Evolutionary conservation across 371 early-diverging fungal species (phyloP).

Genomic region (Homolaphlyctis polyrhiza): DNA sequence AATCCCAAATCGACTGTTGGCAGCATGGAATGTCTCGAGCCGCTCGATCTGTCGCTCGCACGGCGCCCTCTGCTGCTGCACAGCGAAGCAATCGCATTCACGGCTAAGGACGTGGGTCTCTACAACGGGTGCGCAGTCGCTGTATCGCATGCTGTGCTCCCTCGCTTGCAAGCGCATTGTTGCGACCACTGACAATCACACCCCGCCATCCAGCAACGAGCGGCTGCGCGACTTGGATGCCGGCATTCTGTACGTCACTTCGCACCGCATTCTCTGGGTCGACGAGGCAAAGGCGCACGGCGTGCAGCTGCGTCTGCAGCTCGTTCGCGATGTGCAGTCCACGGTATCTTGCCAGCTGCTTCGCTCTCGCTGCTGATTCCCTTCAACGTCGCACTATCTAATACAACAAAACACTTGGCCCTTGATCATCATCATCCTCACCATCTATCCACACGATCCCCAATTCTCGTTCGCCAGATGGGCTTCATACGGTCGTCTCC

Average conservation of each 20-base stretch:
- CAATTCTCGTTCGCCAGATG: too few species aligned
- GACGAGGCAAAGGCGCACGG: slow-evolving; percentile 52
- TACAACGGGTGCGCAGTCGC: slow-evolving; percentile 54
- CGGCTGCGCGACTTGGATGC: slow-evolving; percentile 61
- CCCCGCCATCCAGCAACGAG: slow-evolving; percentile 24
- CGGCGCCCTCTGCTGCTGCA: slow-evolving; percentile 49
- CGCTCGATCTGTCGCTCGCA: slow-evolving; percentile 43
- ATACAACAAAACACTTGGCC: too few species aligned
- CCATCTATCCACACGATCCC: too few species aligned
- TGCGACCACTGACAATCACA: not conserved
- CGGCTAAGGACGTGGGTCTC: slow-evolving; percentile 64
- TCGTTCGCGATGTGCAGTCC: slow-evolving; percentile 45
- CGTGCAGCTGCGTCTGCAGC: slow-evolving; percentile 47
- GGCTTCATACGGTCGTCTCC: slow-evolving; percentile 65
- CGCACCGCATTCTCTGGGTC: slow-evolving; percentile 73
- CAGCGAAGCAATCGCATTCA: slow-evolving; percentile 51
- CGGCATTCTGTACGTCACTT: slow-evolving; percentile 72
- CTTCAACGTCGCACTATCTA: too few species aligned
- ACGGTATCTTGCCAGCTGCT: too few species aligned
- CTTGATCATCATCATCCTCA: too few species aligned
- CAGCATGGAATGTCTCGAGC: slow-evolving; percentile 7
- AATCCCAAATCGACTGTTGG: too few species aligned
- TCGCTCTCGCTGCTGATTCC: too few species aligned
- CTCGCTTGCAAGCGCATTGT: not conserved
- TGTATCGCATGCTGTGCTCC: not conserved